Base-by-base conservation (phyloP, 1,284 basidiomycete genomes). In the Tausonia pullulans region DNA sequence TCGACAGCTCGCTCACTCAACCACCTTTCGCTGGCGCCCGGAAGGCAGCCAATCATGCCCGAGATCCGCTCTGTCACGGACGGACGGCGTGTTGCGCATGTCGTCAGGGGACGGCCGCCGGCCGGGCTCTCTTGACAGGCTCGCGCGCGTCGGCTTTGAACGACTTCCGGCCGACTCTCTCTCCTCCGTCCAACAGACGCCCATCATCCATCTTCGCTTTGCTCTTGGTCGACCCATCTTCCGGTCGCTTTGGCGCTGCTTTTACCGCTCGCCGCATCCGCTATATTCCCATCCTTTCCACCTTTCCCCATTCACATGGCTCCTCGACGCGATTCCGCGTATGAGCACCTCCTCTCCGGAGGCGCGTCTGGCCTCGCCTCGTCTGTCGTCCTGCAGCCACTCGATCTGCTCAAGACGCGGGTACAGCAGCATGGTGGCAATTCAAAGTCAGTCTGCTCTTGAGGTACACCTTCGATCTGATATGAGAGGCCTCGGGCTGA, bases 331-430 rank as follows among this genome's bases (percentile, higher is more conserved):
- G 41, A 61, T 27, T 27, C 52, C 65, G 74, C 77, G 4, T 62
- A 68, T 9, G 75, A 78, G 69, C 76, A 78, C 67, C 72, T 78
- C 40, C 45, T 72, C 11, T 74, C 74, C 5, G 77, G 77, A 6
- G 77, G 71, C 3, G 68, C 76, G 7, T 75, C 73, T 2, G 77
- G 77, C 4, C 70, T 78, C 11, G 74, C 75, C 0, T 74, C 71
- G 0, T 73, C 76, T 0, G 70, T 78, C 8, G 71, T 70, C 4
- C 70, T 78, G 2, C 77, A 78, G 68, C 77, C 77, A 0, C 69
- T 94, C 69, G 91, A 94, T 76, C 79, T 94, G 45, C 76, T 95
- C 71, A 94, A 94, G 77, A 95, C 91, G 16, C 82, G 90, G 53
- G 73, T 93, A 67, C 89, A 94, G 74, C 88, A 93, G 75, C 81